phyloP scores from a whole-genome alignment of 2,329 filamentous ascomycete species.

The Nemania bipapillata region DNA sequence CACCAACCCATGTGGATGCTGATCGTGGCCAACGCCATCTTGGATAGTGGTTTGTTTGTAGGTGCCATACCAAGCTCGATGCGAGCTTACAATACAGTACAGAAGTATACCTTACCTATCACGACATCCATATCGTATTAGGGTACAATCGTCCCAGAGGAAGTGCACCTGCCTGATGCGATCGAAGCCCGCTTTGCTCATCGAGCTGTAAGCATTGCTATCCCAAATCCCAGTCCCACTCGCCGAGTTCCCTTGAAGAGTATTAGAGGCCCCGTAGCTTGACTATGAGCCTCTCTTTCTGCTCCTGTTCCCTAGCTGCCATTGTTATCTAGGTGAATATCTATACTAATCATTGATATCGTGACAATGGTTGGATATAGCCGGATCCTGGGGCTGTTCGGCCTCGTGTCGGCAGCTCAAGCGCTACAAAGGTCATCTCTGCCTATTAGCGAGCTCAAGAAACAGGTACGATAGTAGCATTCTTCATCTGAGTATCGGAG shows the following conservation, averaged over 20 bases:
- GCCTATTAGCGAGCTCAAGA: conserved; percentile 48
- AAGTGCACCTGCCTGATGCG: conserved; percentile 34
- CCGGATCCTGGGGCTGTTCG: conserved; percentile 37
- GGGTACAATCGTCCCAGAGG: not conserved
- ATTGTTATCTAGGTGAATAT: conserved; percentile 21
- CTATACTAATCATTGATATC: conserved; percentile 26
- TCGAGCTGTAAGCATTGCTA: conserved; percentile 19
- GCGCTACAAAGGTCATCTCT: conserved; percentile 46
- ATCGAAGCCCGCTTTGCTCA: conserved; percentile 25
- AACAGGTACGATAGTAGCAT: conserved; percentile 41
- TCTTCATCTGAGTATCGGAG: not conserved
- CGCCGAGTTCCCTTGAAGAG: conserved; percentile 11
- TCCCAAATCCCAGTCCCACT: conserved; percentile 7
- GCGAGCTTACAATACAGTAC: conserved; percentile 15
- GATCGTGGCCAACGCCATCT: conserved; percentile 24
- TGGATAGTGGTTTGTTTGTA: conserved; percentile 8
- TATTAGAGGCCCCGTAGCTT: conserved; percentile 1
- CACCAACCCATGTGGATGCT: conserved; percentile 14
- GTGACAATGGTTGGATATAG: conserved; percentile 38
- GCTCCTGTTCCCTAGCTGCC: conserved; percentile 23
- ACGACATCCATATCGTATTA: conserved; percentile 18
- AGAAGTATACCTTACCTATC: not conserved
- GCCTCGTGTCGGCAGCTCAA: conserved; percentile 41
- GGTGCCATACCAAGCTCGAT: conserved; percentile 4
- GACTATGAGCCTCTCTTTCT: conserved; percentile 19